Evolutionary conservation across 129 eudicot genomes (phyloP).

Genomic region (Lactuca saligna): DNA sequence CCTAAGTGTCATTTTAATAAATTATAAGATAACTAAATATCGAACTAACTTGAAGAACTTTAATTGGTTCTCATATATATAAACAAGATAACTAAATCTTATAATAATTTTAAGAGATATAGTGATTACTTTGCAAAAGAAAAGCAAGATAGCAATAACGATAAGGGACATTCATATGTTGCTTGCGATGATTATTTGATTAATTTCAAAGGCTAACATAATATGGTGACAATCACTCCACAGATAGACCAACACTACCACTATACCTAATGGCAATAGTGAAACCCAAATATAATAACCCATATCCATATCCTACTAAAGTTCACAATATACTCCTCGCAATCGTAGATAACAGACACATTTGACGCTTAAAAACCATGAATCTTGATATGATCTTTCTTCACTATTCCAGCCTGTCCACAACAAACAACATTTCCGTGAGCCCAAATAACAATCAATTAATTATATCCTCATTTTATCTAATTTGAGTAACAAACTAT

Average conservation of each 20-base stretch:
- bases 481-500: too few relatives aligned
- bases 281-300: not conserved
- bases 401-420: conserved; percentile 69
- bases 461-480: not conserved
- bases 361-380: conserved; percentile 55
- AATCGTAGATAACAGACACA: not conserved
- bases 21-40: too few relatives aligned
- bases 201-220: not conserved
- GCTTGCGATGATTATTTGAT: not conserved
- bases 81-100: not conserved
- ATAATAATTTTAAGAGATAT: not conserved
- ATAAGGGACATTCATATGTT: not conserved
- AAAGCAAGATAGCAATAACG: not conserved
- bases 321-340: not conserved
- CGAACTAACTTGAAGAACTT: too few relatives aligned
- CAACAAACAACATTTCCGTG: not conserved
- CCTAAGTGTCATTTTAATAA: too few relatives aligned
- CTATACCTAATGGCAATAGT: conserved; percentile 2
- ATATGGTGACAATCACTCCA: not conserved
- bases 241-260: not conserved
- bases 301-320: conserved; percentile 4
- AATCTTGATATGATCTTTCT: conserved; percentile 74
- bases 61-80: not conserved
- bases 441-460: not conserved
- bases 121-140: not conserved